Base-by-base conservation (phyloP, 2,329 filamentous ascomycete species). In the Hymenoscyphus fructigenus region DNA sequence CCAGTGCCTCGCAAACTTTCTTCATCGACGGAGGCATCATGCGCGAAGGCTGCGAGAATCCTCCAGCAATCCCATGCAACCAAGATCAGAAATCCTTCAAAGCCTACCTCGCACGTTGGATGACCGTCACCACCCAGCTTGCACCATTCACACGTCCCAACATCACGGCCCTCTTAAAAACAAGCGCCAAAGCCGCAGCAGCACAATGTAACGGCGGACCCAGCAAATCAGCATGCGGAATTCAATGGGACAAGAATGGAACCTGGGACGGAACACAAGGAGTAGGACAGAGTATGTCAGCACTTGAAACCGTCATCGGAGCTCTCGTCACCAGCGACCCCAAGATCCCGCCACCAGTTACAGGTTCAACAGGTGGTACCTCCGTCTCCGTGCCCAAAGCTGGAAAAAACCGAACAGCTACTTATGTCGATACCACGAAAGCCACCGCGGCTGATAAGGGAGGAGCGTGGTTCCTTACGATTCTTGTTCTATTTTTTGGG, bases 231-330 rank as follows among this genome's bases (percentile, higher is more conserved):
- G 82, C 86, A 80, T 89, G 86, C 70, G 85, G 87, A 5, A 74
- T 87, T 58, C 83, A 83, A 66, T 90, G 87, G 86, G 82, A 82
- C 60, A 79, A 82, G 61, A 79, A 78, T 44, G 80, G 77, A 0
- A 77, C 77, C 9, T 90, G 83, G 77, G 87, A 90, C 72, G 85
- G 85, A 28, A 80, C 79, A 1, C 82, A 80, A 6, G 88, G 88
- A 6, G 83, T 90, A 3, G 89, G 88, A 4, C 87, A 91, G 75
- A 88, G 91, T 76, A 91, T 91, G 88, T 81, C 85, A 1, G 88
- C 85, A 2, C 78, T 91, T 75, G 87, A 91, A 71, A 81, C 89
- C 10, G 83, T 89, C 6, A 81, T 91, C 32, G 81, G 83, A 26
- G 87, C 85, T 68, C 79, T 88, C 75, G 82, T 89, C 59, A 47